Evolutionary conservation across 2,329 filamentous ascomycete genomes (phyloP).

Genomic region (Pyrenophora seminiperda): DNA sequence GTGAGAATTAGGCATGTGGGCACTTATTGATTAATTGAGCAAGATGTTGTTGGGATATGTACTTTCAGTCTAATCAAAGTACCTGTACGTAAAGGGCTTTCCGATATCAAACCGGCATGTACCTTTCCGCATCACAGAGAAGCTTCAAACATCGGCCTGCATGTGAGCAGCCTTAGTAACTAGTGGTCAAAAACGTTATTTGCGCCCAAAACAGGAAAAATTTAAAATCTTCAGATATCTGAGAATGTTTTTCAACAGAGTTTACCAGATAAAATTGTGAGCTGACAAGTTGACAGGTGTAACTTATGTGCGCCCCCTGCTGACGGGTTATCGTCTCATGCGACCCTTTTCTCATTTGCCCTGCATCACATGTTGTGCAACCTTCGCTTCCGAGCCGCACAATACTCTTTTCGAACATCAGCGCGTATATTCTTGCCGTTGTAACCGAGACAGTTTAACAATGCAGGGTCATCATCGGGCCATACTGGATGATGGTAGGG

Average conservation of each 20-base stretch:
- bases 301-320: conserved; percentile 4
- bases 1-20: no score
- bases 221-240: background rate
- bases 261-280: background rate
- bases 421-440: conserved; percentile 11
- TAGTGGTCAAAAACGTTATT: no score
- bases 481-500: background rate
- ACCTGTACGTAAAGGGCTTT: no score
- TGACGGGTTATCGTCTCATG: conserved; percentile 18
- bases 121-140: no score
- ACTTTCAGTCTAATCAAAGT: no score
- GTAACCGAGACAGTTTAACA: conserved; percentile 25
- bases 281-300: conserved; percentile 10
- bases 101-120: no score
- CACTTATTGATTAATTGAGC: no score
- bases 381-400: conserved; percentile 11
- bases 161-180: no score
- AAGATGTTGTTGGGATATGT: no score
- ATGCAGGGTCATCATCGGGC: background rate
- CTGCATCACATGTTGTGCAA: conserved; percentile 20
- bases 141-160: no score
- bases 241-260: background rate
- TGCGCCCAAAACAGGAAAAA: no score
- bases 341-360: conserved; percentile 17
- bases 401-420: conserved; percentile 6